Percentiles rank a stretch among this genome's conserved stretches.
Evolutionary conservation across 2,329 filamentous ascomycete genomes (phyloP).

Genomic region (Stagonosporopsis tanaceti): DNA sequence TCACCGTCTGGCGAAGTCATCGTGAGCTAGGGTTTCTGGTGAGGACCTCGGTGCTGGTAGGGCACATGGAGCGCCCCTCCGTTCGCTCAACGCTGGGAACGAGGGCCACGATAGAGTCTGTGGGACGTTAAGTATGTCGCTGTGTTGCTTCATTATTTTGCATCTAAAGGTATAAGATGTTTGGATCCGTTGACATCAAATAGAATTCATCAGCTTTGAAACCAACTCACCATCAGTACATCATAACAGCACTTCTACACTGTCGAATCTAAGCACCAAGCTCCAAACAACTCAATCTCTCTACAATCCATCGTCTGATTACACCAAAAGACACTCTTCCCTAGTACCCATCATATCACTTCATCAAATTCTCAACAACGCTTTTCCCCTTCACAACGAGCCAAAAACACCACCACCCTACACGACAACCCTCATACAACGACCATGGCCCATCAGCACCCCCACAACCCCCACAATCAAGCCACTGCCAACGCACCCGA

Average conservation of each 20-base stretch:
- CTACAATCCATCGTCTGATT: too few species aligned
- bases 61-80: not conserved
- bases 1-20: slow-evolving; percentile 7
- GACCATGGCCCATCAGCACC: not conserved
- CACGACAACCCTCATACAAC: too few species aligned
- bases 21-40: not conserved
- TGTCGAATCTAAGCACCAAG: too few species aligned
- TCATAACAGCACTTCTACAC: too few species aligned
- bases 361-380: too few species aligned
- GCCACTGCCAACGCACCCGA: not conserved
- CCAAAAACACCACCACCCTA: too few species aligned
- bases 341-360: too few species aligned
- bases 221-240: not conserved
- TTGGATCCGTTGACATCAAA: too few species aligned
- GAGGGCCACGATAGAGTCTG: not conserved
- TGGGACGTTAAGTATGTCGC: not conserved
- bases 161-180: not conserved
- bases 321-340: too few species aligned
- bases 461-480: not conserved
- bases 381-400: too few species aligned
- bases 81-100: not conserved
- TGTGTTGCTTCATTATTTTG: not conserved
- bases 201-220: too few species aligned
- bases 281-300: too few species aligned
- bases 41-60: not conserved